Evolutionary conservation across 768 basidiomycete species (phyloP), one percentile per base, ranked within the genome.

Genomic region (Tricholoma matsutake): DNA sequence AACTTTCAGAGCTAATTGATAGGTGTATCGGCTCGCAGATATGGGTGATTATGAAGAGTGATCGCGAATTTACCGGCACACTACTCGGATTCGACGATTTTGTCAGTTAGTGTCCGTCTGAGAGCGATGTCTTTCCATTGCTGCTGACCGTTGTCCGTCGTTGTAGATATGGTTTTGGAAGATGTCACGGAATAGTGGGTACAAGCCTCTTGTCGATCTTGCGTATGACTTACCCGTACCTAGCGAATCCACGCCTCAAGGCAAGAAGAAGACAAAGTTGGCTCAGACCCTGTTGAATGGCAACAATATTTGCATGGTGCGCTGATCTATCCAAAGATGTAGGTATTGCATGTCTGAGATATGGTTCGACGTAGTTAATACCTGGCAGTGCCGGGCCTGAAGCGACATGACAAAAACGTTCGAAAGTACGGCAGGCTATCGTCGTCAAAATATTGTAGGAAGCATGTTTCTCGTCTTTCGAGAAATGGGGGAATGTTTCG

Each of bases 1-100:
- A 45, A 13, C 8, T 52, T 31, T 57, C 64, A 96, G 96, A 98
- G 74, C 82, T 99, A 47, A 96, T 99, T 69, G 96, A 99, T 74
- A 85, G 92, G 72, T 98, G 96, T 72, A 98, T 98, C 72, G 96
- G 96, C 59, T 96, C 94, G 34, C 86, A 87, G 54, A 96, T 98
- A 71, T 97, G 94, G 93, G 96, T 98, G 68, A 87, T 98, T 73
- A 98, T 97, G 94, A 98, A 98, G 79, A 88, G 83, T 67, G 95
- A 99, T 63, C 89, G 94, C 51, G 96, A 99, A 78, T 99, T 98
- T 76, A 92, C 91, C 22, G 96, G 96, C 10, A 97, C 88, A 2
- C 80, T 99, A 43, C 82, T 96, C 34, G 96, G 96, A 2, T 99
- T 99, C 68, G 96, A 99, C 72, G 96, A 99, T 76, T 99, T 96